Percentiles rank a stretch among this genome's conserved stretches.
Evolutionary conservation across 345 rosid species (phyloP).

Genomic region (Euclidium syriacum): DNA sequence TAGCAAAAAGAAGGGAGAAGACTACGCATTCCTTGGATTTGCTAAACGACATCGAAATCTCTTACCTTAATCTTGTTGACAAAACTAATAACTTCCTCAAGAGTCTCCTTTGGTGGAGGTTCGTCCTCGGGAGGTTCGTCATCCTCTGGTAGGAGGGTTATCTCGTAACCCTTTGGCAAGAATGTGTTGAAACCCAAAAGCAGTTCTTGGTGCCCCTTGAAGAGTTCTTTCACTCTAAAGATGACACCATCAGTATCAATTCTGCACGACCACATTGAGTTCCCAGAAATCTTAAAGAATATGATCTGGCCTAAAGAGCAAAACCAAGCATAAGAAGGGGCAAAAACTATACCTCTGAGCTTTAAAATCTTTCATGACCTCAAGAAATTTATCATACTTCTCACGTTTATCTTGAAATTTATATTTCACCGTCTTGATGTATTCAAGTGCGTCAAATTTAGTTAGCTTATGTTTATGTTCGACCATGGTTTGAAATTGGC

Average conservation of each 20-base stretch:
- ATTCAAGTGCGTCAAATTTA: conserved; percentile 56
- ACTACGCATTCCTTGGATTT: background rate
- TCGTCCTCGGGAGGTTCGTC: no score
- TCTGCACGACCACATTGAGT: conserved; percentile 32
- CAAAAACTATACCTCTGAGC: conserved; percentile 53
- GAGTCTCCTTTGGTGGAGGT: conserved; percentile 56
- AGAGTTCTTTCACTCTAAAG: conserved; percentile 68
- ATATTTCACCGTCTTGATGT: conserved; percentile 71
- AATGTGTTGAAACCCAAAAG: conserved; percentile 83
- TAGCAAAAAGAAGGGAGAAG: background rate
- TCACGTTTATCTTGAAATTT: conserved; percentile 71
- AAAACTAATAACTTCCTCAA: conserved; percentile 69
- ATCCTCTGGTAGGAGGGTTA: conserved; percentile 57
- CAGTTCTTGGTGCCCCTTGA: conserved; percentile 67
- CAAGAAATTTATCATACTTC: conserved; percentile 62
- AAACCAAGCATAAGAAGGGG: no score
- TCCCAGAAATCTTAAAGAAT: background rate
- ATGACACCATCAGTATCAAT: conserved; percentile 70
- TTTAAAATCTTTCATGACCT: conserved; percentile 82
- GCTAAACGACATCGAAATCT: background rate
- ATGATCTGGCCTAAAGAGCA: background rate
- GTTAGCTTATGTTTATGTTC: conserved; percentile 50
- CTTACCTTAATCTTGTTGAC: conserved; percentile 75
- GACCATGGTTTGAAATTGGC: background rate
- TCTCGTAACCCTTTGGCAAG: conserved; percentile 77